Evolutionary conservation across 2,329 filamentous ascomycete genomes (phyloP).

Genomic region (Paraconiothyrium brasiliense): DNA sequence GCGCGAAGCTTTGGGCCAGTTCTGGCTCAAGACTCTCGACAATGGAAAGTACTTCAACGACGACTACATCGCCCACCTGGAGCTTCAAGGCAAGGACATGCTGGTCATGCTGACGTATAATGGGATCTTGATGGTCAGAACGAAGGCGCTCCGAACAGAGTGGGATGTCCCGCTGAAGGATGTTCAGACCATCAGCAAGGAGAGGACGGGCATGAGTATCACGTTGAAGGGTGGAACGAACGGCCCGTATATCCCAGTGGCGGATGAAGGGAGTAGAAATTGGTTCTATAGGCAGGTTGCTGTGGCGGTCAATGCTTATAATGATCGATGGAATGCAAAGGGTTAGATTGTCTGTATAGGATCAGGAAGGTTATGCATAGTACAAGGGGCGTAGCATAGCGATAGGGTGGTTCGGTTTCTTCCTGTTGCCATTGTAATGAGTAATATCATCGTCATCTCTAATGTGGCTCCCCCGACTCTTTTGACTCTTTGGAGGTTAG

Average conservation of each 20-base stretch:
- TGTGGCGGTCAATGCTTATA: constrained; percentile 73
- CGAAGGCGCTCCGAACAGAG: constrained; percentile 84
- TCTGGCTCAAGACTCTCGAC: constrained; percentile 98
- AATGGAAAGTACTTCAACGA: constrained; percentile 98
- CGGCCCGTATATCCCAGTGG: constrained; percentile 92
- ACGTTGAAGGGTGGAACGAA: constrained; percentile 89
- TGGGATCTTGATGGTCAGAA: constrained; percentile 89
- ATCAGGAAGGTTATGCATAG: neutral
- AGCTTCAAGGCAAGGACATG: constrained; percentile 90
- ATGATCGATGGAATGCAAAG: constrained; percentile 72
- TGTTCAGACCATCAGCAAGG: constrained; percentile 95
- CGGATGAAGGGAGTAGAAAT: constrained; percentile 79
- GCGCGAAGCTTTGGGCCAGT: constrained; percentile 94
- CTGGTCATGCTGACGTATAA: constrained; percentile 70
- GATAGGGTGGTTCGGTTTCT: constrained; percentile 2
- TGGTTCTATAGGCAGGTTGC: constrained; percentile 74
- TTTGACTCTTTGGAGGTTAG: too few species aligned
- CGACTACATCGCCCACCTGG: constrained; percentile 94
- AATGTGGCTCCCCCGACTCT: too few species aligned
- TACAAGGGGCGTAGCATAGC: constrained; percentile 4
- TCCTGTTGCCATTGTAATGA: neutral
- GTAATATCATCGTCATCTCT: neutral
- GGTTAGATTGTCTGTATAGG: constrained; percentile 39
- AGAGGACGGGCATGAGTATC: constrained; percentile 91
- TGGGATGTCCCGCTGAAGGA: constrained; percentile 98